phyloP scores from a whole-genome alignment of 345 rosid species.

The Noccaea caerulescens region DNA sequence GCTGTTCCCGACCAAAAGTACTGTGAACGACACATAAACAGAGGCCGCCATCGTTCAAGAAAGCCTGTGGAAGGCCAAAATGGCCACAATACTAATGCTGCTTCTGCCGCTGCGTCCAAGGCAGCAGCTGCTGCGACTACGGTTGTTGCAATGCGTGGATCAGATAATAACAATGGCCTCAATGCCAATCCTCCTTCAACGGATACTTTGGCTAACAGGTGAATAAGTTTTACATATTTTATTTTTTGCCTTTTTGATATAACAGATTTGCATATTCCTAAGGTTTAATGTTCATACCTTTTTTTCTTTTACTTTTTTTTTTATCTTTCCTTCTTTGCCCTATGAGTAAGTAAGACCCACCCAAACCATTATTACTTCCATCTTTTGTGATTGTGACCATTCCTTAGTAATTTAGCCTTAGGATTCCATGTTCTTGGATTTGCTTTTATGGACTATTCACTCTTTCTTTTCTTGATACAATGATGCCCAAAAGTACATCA shows the following conservation, averaged over 20 bases:
- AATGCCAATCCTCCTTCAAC: constrained; percentile 46
- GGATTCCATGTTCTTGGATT: constrained; percentile 33
- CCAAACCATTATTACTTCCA: constrained; percentile 37
- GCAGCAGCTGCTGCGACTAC: constrained; percentile 42
- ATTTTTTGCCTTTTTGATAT: constrained; percentile 12
- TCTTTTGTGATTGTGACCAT: constrained; percentile 34
- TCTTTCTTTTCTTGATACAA: constrained; percentile 21
- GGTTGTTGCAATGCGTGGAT: constrained; percentile 42
- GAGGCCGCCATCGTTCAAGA: constrained; percentile 99
- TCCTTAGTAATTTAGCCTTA: constrained; percentile 31
- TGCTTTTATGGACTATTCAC: constrained; percentile 27
- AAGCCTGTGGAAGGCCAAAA: constrained; percentile 99
- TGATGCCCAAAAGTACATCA: not conserved
- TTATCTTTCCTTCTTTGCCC: constrained; percentile 32
- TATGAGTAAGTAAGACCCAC: constrained; percentile 52
- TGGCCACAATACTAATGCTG: constrained; percentile 65
- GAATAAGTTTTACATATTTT: not conserved
- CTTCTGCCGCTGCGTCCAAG: constrained; percentile 46
- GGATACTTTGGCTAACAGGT: constrained; percentile 51
- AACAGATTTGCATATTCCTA: constrained; percentile 46
- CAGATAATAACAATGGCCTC: constrained; percentile 48
- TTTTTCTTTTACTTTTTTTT: constrained; percentile 8
- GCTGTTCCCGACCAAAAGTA: constrained; percentile 93
- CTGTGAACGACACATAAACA: constrained; percentile 94
- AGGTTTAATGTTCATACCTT: constrained; percentile 48